Evolutionary conservation across 495 filamentous ascomycete genomes (phyloP), one percentile per base, ranked within the genome.

Genomic region (Trichoderma reesei): DNA sequence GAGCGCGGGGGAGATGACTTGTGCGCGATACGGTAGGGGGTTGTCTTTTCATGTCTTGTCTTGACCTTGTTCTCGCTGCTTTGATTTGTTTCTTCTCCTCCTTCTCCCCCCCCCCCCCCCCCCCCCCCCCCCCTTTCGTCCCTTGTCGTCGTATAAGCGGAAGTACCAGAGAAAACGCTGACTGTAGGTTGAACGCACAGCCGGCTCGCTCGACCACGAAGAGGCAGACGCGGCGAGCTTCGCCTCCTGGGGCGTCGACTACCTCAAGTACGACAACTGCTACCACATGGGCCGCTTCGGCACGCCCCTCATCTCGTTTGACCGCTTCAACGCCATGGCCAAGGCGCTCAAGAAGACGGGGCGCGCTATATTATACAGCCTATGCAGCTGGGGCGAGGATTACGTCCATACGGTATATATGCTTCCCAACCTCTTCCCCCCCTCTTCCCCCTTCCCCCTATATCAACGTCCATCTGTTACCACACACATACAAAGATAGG

Each of bases 291-390:
- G 63, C 33, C 44, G 51, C 34, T 41, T 59, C 14, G 63, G 63
- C 37, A 64, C 46, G 36, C 63, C 46, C 13, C 63, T 56, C 14
- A 60, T 64, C 18, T 59, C 46, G 0, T 64, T 59, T 14, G 64
- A 75, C 13, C 75, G 86, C 41, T 88, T 83, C 71, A 67, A 66
- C 2, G 69, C 63, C 5, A 90, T 90, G 87, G 73, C 76, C 1
- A 75, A 85, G 63, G 86, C 87, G 2, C 72, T 89, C 18, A 68
- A 80, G 7, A 71, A 70, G 26, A 83, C 83, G 3, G 75, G 80
- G 62, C 72, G 85, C 10, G 78, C 79, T 0, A 89, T 90, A 48
- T 68, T 87, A 8, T 90, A 83, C 72, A 83, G 79, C 7, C 72
- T 89, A 2, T 90, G 86, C 68, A 77, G 82, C 59, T 86, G 85